Conservation (phyloP, 1,139 yeast genomes). For the Kodamaea anthophila region DNA sequence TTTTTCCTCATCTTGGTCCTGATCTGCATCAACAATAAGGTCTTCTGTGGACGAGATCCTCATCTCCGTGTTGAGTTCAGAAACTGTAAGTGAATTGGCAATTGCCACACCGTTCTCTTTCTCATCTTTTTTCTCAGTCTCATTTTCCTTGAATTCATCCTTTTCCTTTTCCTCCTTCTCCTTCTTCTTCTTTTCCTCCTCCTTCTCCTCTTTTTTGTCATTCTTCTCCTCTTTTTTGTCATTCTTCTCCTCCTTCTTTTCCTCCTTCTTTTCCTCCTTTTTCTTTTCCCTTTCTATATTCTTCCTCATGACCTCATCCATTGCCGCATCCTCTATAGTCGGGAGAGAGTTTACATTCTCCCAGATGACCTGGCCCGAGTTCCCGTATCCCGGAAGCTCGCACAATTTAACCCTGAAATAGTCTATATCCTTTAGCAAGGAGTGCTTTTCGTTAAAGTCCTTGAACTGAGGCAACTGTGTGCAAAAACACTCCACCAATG, state of each 20-base stretch:
- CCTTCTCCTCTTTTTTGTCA: constrained; percentile 3
- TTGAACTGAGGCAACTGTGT: constrained; percentile 46
- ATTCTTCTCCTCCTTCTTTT: background rate
- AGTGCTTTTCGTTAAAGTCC: constrained; percentile 48
- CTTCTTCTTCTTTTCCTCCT: constrained; percentile 8
- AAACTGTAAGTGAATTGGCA: too few relatives aligned
- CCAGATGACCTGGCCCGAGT: constrained; percentile 61
- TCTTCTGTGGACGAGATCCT: constrained; percentile 2
- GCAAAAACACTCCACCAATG: constrained; percentile 49
- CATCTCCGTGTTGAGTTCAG: background rate
- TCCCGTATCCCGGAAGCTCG: constrained; percentile 58
- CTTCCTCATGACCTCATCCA: constrained; percentile 42
- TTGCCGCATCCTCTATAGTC: constrained; percentile 43
- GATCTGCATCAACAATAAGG: background rate
- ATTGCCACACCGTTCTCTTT: too few relatives aligned
- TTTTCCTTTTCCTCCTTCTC: constrained; percentile 3
- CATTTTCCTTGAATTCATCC: background rate
- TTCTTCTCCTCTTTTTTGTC: constrained; percentile 3
- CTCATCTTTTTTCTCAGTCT: background rate
- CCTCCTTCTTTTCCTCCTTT: constrained; percentile 4
- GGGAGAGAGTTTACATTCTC: constrained; percentile 55
- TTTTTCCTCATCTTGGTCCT: background rate
- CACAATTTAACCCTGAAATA: constrained; percentile 57
- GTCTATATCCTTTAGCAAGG: constrained; percentile 56
- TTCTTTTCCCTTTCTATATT: constrained; percentile 23